Conservation (phyloP, 768 basidiomycete species). For the Mrakia frigida region DNA sequence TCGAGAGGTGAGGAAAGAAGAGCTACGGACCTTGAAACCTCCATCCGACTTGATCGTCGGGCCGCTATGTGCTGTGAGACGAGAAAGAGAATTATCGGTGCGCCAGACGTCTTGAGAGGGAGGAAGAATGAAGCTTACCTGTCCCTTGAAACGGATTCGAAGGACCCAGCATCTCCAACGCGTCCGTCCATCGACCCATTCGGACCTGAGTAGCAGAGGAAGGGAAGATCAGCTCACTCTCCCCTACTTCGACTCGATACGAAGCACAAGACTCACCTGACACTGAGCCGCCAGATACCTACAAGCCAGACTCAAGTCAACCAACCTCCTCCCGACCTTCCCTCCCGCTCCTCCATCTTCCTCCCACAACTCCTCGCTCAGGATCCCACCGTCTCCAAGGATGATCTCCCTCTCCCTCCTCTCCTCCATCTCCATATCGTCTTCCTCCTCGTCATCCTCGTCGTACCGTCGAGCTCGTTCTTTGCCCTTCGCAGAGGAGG, state of each 20-base stretch:
- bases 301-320: conserved; percentile 92
- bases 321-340: conserved; percentile 59
- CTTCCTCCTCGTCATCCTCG: conserved; percentile 37
- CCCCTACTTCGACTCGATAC: neutral
- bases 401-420: neutral
- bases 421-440: neutral
- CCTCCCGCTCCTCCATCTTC: conserved; percentile 3
- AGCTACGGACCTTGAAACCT: conserved; percentile 75
- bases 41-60: conserved; percentile 76
- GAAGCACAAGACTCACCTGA: conserved; percentile 52
- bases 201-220: conserved; percentile 53
- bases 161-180: conserved; percentile 87
- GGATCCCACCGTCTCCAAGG: conserved; percentile 53
- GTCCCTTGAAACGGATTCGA: conserved; percentile 78
- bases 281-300: conserved; percentile 95
- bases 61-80: conserved; percentile 55
- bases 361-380: conserved; percentile 50
- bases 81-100: neutral
- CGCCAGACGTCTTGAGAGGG: neutral
- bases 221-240: neutral
- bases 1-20: neutral
- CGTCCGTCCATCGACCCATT: conserved; percentile 87
- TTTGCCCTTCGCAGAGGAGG: conserved; percentile 17
- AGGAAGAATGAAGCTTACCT: conserved; percentile 47
- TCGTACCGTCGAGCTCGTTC: conserved; percentile 42